Conservation (phyloP, 495 filamentous ascomycete species). For the Penicillium psychrofluorescens region DNA sequence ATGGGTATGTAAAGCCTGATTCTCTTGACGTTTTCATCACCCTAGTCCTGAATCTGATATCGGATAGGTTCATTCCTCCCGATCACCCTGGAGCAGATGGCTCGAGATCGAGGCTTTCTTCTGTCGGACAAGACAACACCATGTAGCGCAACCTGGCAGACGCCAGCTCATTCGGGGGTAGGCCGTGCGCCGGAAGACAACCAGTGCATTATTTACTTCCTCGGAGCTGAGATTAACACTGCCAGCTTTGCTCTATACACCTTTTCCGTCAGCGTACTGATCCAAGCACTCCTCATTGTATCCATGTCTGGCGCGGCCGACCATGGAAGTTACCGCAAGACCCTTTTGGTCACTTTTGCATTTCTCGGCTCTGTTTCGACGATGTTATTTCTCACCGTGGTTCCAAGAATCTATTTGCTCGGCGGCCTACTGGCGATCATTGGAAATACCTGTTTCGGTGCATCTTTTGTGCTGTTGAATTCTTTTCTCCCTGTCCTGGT, state of each 20-base stretch:
- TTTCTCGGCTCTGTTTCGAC: slow-evolving; percentile 72
- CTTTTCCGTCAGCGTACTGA: slow-evolving; percentile 82
- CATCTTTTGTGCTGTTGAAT: slow-evolving; percentile 79
- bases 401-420: slow-evolving; percentile 65
- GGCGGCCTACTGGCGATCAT: slow-evolving; percentile 79
- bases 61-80: slow-evolving; percentile 81
- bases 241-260: slow-evolving; percentile 98
- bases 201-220: slow-evolving; percentile 76
- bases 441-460: slow-evolving; percentile 84
- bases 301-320: slow-evolving; percentile 95
- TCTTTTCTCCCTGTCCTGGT: slow-evolving; percentile 78
- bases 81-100: slow-evolving; percentile 90
- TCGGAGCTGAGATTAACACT: slow-evolving; percentile 86
- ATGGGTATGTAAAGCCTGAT: slow-evolving; percentile 48
- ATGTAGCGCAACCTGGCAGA: slow-evolving; percentile 50
- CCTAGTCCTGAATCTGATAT: neutral
- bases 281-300: slow-evolving; percentile 85
- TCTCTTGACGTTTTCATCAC: too few relatives aligned
- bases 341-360: slow-evolving; percentile 74
- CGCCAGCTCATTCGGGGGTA: too few relatives aligned
- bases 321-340: slow-evolving; percentile 89
- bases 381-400: slow-evolving; percentile 82
- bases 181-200: slow-evolving; percentile 21
- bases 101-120: slow-evolving; percentile 80
- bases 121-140: slow-evolving; percentile 65